Conservation (phyloP, 139 green algal species). For the Haematococcus lacustris region DNA sequence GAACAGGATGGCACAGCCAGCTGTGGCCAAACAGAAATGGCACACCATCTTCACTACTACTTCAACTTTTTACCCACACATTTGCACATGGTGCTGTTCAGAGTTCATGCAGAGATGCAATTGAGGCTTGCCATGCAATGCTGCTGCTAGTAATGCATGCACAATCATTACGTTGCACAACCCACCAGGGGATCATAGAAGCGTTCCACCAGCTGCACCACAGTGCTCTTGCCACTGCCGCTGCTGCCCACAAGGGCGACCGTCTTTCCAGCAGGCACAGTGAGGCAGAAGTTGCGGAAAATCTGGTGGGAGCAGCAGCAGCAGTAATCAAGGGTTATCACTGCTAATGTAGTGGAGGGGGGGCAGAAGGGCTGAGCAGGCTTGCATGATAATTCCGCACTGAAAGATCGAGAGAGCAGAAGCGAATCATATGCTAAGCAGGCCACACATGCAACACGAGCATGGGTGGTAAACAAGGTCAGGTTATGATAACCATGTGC, state of each 20-base stretch:
- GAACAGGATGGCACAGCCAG: no score
- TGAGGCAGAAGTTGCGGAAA: conserved; percentile 23
- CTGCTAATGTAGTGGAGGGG: background rate
- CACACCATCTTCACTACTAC: no score
- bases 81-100: no score
- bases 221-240: conserved; percentile 79
- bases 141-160: no score
- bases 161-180: no score
- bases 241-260: conserved; percentile 84
- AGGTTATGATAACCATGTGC: background rate
- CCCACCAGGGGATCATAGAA: conserved; percentile 74
- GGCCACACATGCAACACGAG: background rate
- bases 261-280: conserved; percentile 57
- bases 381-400: background rate
- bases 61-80: no score
- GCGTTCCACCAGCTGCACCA: conserved; percentile 76
- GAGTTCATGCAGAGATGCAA: no score
- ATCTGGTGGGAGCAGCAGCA: no score
- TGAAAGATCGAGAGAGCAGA: background rate
- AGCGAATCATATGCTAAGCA: background rate
- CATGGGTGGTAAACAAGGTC: background rate
- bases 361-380: background rate
- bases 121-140: no score
- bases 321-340: background rate
- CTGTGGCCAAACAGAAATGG: no score